Evolutionary conservation across 768 basidiomycete genomes (phyloP), one percentile per base, ranked within the genome.

Genomic region (Omphalotus guepiniiformis): DNA sequence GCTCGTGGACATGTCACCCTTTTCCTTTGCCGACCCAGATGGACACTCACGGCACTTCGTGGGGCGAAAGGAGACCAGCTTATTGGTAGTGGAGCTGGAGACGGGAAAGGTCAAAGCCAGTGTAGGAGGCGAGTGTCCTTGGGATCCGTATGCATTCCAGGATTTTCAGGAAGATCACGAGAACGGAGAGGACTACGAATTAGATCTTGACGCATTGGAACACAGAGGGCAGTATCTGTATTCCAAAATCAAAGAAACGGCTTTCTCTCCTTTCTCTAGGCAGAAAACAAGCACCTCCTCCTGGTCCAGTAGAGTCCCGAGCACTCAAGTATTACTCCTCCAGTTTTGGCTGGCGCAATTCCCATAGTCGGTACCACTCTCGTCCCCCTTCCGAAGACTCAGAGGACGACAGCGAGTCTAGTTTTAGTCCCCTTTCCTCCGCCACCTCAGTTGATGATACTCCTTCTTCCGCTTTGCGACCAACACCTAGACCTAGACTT

Each of bases 1-100:
- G 61, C 79, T 99, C 53, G 93, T 97, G 58, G 89, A 95, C 54
- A 70, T 90, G 63, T 93, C 94, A 39, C 89, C 85, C 16, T 94
- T 95, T 63, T 82, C 79, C 5, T 73, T 75, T n/a, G 62, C 74
- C 13, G 77, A 75, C 18, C 80, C 81, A 27, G 76, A 82, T 2
- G 80, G 82, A 40, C 71, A 70, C 8, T 39, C 46, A 5, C 78
- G 88, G 29, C 74, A 89, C 16, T 99, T 99, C 61, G 84, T 93
- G 2, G 95, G 93, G 7, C 79, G 80, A 61, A 96, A 96, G 66
- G 87, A 93, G 63, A 94, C 93, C 0, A 90, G 88, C 0, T 65
- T 91, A 35, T 57, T 91, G 26, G 63, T 88, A 39, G 70, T 91
- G 2, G 85, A 90, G 56, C 63, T 92, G 42, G 82, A 88, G 62